A percentile compares a stretch with the other conserved stretches of the same genome.
phyloP scores from a whole-genome alignment of 352 stramenopile species.

The Elongisporangium senticosum region DNA sequence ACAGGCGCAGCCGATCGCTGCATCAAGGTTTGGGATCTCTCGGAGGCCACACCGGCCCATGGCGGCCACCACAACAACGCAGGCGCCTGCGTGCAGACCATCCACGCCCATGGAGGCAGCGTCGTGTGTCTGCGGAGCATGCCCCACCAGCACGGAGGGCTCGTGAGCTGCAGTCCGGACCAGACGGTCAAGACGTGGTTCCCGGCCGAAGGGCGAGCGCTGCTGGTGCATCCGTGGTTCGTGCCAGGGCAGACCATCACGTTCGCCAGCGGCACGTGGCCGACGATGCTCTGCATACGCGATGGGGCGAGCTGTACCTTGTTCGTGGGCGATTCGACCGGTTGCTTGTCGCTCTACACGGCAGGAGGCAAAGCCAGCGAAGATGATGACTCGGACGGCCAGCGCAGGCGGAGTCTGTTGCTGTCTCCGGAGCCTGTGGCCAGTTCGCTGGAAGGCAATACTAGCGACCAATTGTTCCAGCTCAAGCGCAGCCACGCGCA shows the following conservation, averaged over 20 bases:
- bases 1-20: conserved; percentile 57
- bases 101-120: conserved; percentile 48
- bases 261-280: conserved; percentile 45
- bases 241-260: conserved; percentile 49
- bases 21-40: conserved; percentile 73
- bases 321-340: conserved; percentile 61
- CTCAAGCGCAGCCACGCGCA: conserved; percentile 57
- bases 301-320: conserved; percentile 34
- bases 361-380: conserved; percentile 4
- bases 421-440: not conserved
- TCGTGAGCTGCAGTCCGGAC: conserved; percentile 72
- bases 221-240: conserved; percentile 71
- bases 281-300: conserved; percentile 48
- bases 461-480: conserved; percentile 21
- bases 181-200: conserved; percentile 68
- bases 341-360: conserved; percentile 56
- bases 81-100: conserved; percentile 49
- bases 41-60: conserved; percentile 31
- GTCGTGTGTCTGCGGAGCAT: conserved; percentile 46
- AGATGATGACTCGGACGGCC: conserved; percentile 11
- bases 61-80: conserved; percentile 11
- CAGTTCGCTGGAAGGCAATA: not conserved
- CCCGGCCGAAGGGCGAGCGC: conserved; percentile 36
- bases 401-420: not conserved
- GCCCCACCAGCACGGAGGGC: conserved; percentile 31